Evolutionary conservation across 2,329 filamentous ascomycete species (phyloP), one percentile per base, ranked within the genome.

Genomic region (Verticillium longisporum): DNA sequence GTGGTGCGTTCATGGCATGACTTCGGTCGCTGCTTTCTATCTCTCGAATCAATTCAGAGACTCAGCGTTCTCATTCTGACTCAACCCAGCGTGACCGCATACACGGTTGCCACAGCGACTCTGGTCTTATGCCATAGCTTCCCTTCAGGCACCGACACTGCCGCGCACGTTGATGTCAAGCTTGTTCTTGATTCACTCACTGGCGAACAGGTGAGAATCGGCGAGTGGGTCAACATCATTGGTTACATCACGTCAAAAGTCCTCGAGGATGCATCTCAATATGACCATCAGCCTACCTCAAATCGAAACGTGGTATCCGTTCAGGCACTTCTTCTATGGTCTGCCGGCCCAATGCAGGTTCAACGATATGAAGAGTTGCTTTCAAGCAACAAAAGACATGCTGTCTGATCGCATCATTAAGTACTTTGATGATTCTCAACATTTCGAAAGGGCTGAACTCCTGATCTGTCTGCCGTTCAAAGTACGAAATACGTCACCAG

Each of bases 161-260:
- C 74, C 57, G 88, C 85, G 1, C 71, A 78, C 41, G 90, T 96
- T 38, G 85, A 95, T 68, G 81, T 96, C 62, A 82, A 84, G 59
- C 83, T 93, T 65, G 74, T 96, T 2, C 80, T 96, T 5, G 82
- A 87, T 68, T 81, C 77, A 10, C 75, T 95, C 61, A 84, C 83
- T 21, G 75, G 81, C 26, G 82, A 87, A 61, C 80, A 90, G 58
- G 82, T 89, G 59, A 81, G 86, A 58, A 77, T 89, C 32, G 94
- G 94, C n/a, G 83, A 88, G 62, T 97, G 93, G 92, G 75, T 97
- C 57, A 96, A 97, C 71, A 82, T 97, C 3, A 84, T 97, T 66
- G 94, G 93, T 5, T 96, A 96, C 72, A 79, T 93, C 60, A 81
- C 78, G 45, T 71, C 71, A 54, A 58, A 67, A 55, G 26, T 18